A percentile compares a stretch with the other conserved stretches of the same genome.
Evolutionary conservation across 352 stramenopile species (phyloP).

Genomic region (Phytophthora colocasiae): DNA sequence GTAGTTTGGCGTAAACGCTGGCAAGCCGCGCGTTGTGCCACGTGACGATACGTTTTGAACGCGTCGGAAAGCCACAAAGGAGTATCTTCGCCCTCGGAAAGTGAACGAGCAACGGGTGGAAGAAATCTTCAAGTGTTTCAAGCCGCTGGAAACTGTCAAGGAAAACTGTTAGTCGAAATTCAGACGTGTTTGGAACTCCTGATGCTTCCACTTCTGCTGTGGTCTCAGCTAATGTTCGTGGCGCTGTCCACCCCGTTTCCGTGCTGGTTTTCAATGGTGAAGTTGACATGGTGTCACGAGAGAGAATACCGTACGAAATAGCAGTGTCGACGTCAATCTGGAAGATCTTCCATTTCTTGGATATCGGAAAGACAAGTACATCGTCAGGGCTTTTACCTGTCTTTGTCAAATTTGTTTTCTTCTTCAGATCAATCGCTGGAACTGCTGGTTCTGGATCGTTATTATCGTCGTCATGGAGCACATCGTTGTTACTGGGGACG

Average conservation of each 20-base stretch:
- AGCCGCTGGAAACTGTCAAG: constrained; percentile 73
- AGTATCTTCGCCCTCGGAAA: constrained; percentile 75
- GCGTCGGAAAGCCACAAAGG: constrained; percentile 63
- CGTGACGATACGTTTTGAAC: constrained; percentile 36
- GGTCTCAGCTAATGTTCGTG: constrained; percentile 11
- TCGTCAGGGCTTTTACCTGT: constrained; percentile 24
- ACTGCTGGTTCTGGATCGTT: constrained; percentile 2
- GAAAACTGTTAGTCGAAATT: constrained; percentile 72
- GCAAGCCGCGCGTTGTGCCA: constrained; percentile 66
- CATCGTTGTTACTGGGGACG: constrained; percentile 21
- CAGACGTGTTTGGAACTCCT: constrained; percentile 4
- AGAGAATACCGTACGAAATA: constrained; percentile 61
- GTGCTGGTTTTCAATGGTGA: constrained; percentile 10
- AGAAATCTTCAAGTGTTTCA: constrained; percentile 66
- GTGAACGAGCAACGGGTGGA: constrained; percentile 57
- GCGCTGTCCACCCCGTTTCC: constrained; percentile 11
- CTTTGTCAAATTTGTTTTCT: constrained; percentile 12
- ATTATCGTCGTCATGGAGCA: constrained; percentile 22
- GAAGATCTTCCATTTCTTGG: constrained; percentile 50
- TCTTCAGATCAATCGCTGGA: constrained; percentile 22
- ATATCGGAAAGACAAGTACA: constrained; percentile 44
- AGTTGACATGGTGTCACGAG: constrained; percentile 32
- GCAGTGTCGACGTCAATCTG: constrained; percentile 52
- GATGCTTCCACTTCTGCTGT: constrained; percentile 21
- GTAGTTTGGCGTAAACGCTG: constrained; percentile 50